Base-by-base conservation (phyloP, 2,329 filamentous ascomycete species). In the Talaromyces sp. region DNA sequence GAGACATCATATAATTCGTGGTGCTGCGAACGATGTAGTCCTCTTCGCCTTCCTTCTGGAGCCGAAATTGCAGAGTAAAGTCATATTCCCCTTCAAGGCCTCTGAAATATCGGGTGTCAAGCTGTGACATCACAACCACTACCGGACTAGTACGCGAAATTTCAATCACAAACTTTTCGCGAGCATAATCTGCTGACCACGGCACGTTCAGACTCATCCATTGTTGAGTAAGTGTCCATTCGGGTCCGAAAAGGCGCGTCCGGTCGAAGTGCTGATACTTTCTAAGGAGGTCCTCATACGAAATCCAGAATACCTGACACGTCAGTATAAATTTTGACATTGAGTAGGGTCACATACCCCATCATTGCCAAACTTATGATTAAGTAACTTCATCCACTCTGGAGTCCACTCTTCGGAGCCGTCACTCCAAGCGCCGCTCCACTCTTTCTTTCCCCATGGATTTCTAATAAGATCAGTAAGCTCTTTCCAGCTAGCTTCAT, bases 391-490 rank as follows among this genome's bases (percentile, higher is more conserved):
- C 77, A 94, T 87, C 86, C 89, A 92, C 69, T 93, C 88, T 0
- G 90, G 83, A 0, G 90, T 94, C 92, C 92, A 96, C 75, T 94
- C 89, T 71, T 91, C 90, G 7, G 89, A 92, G 0, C 92, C 92
- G 72, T 95, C 92, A 43, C 86, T 89, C 91, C 91, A 95, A 1
- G 90, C 83, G 1, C 92, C 92, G 35, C 86, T 90, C 91, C 91
- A 95, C 76, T 93, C 91, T 37, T 86, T 87, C 68, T 87, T 87
- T 1, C 91, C 92, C 91, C 91, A 95, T 0, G 92, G 92, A 70
- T 95, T 95, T 68, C 89, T 87, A 41, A 22, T 5, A 41, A 60
- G n/a, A 59, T 74, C 11, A 65, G 43, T 5, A 37, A 31, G 7
- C 61, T 22, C 27, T 19, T 59, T 37, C 5, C 9, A 37, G 58